Conservation (phyloP, 2,329 filamentous ascomycete species). For the Dothideomycetes sp. region DNA sequence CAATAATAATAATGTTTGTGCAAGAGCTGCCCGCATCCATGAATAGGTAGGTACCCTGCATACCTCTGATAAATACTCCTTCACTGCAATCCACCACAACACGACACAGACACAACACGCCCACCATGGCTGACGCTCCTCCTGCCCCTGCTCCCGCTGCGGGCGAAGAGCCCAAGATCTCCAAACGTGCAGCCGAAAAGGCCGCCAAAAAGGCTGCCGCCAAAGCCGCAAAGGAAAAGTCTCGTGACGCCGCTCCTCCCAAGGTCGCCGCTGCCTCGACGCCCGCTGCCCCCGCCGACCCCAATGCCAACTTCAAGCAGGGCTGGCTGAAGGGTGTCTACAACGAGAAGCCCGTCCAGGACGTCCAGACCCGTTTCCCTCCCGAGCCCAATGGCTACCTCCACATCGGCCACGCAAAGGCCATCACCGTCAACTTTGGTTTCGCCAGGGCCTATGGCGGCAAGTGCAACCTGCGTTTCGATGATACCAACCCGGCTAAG, state of each 20-base stretch:
- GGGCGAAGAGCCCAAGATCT: conserved; percentile 27
- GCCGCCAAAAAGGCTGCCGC: conserved; percentile 41
- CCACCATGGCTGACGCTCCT: conserved; percentile 23
- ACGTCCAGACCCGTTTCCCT: conserved; percentile 42
- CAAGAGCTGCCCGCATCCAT: too few species aligned
- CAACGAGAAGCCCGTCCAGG: conserved; percentile 38
- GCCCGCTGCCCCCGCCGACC: conserved; percentile 16
- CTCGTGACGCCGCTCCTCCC: conserved; percentile 27
- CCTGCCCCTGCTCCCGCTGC: conserved; percentile 12
- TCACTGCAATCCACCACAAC: not conserved
- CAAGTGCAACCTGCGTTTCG: conserved; percentile 67
- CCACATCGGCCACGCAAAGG: conserved; percentile 90
- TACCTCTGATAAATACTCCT: too few species aligned
- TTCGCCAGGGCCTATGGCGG: conserved; percentile 81
- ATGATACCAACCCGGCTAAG: conserved; percentile 91
- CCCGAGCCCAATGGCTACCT: conserved; percentile 78
- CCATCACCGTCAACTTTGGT: conserved; percentile 92
- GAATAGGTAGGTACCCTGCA: too few species aligned
- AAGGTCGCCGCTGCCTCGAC: conserved; percentile 15
- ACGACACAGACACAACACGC: not conserved
- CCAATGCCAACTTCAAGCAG: conserved; percentile 39
- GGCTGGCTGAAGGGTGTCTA: conserved; percentile 43
- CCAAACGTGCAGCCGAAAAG: conserved; percentile 42
- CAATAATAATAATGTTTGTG: too few species aligned
- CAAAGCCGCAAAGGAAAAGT: conserved; percentile 34